Percentiles rank a stretch among this genome's conserved stretches.
Evolutionary conservation across 148 eudicot genomes (phyloP).

Genomic region (Euryodendron excelsum): DNA sequence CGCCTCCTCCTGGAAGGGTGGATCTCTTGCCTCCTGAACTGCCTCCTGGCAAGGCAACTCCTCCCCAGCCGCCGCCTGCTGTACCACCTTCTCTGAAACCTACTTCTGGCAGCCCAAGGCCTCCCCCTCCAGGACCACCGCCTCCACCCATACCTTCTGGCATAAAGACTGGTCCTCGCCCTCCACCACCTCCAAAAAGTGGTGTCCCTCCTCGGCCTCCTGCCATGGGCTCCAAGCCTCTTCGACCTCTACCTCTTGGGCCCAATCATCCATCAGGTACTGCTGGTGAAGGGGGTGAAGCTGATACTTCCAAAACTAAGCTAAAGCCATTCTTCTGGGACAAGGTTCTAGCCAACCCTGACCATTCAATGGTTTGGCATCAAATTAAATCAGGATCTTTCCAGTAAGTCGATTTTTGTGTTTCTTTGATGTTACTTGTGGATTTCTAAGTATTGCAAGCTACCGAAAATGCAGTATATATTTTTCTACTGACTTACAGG

Average conservation of each 20-base stretch:
- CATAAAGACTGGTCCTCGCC: constrained; percentile 43
- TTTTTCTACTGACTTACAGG: constrained; percentile 35
- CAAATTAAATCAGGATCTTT: constrained; percentile 81
- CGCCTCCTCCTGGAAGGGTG: constrained; percentile 66
- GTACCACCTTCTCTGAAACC: constrained; percentile 25
- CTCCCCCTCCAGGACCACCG: constrained; percentile 38
- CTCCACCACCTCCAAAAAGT: constrained; percentile 49
- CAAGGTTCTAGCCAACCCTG: constrained; percentile 81
- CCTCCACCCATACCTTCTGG: constrained; percentile 42
- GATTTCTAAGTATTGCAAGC: not conserved
- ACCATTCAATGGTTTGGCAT: constrained; percentile 94
- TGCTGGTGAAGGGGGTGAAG: constrained; percentile 27
- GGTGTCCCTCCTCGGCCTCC: constrained; percentile 50
- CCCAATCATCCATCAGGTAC: constrained; percentile 25
- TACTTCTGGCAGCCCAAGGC: constrained; percentile 10
- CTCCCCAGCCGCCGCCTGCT: constrained; percentile 38
- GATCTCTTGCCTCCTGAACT: constrained; percentile 24
- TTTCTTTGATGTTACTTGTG: not conserved
- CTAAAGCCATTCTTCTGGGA: constrained; percentile 97
- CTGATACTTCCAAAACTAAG: constrained; percentile 57
- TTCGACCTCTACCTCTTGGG: constrained; percentile 41
- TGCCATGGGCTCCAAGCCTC: constrained; percentile 29
- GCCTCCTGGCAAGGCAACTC: constrained; percentile 41
- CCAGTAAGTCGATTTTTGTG: constrained; percentile 51
- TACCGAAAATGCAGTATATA: not conserved